A percentile compares a stretch with the other conserved stretches of the same genome.
phyloP scores from a whole-genome alignment of 306 rosid species.

The Cicer pinnatifidum region DNA sequence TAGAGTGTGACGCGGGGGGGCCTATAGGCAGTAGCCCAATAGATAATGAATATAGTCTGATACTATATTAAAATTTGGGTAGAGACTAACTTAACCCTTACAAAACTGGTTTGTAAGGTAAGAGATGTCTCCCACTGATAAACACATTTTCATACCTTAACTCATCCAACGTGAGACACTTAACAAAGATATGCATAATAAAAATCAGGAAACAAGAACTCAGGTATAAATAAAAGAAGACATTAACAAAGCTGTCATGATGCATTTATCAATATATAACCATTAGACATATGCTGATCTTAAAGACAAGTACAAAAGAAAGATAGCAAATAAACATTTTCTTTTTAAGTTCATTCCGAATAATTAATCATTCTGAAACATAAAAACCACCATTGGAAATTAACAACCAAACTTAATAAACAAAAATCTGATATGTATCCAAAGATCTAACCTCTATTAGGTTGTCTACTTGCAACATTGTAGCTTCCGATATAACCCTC shows the following conservation, averaged over 20 bases:
- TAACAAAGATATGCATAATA: conserved; percentile 2
- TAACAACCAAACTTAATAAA: conserved; percentile 16
- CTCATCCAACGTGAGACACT: too few species aligned
- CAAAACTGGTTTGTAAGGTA: too few species aligned
- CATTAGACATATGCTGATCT: conserved; percentile 24
- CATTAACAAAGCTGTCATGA: conserved; percentile 11
- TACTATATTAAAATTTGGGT: too few species aligned
- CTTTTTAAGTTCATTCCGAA: conserved; percentile 26
- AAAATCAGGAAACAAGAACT: conserved; percentile 27
- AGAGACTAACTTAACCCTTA: too few species aligned
- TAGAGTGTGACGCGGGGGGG: too few species aligned
- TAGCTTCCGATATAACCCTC: conserved; percentile 85
- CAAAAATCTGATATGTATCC: conserved; percentile 38
- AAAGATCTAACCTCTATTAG: conserved; percentile 86
- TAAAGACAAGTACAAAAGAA: conserved; percentile 17
- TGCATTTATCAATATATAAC: conserved; percentile 39
- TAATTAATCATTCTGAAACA: conserved; percentile 37
- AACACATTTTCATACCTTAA: too few species aligned
- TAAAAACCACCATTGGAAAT: conserved; percentile 38
- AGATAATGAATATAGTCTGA: too few species aligned
- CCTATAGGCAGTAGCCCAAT: too few species aligned
- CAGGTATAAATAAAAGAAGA: conserved; percentile 20
- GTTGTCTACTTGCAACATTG: conserved; percentile 78
- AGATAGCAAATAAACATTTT: conserved; percentile 24
- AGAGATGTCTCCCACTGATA: too few species aligned